phyloP scores from a whole-genome alignment of 2,329 filamentous ascomycete genomes.

The Didymella exigua region DNA sequence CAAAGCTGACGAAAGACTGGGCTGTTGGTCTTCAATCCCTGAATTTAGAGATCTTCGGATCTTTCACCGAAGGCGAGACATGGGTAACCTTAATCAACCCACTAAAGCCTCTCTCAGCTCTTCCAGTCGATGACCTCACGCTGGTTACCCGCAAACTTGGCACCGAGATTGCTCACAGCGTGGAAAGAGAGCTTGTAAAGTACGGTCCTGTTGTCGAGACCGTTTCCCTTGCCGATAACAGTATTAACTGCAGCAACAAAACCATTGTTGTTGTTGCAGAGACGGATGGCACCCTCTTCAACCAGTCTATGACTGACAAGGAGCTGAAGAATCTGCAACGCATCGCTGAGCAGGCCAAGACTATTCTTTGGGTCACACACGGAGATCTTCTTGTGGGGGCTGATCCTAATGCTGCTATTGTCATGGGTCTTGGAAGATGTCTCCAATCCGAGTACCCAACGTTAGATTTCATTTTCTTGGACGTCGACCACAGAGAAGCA shows the following conservation, averaged over 20 bases:
- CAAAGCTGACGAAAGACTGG: neutral
- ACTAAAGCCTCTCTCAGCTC: neutral
- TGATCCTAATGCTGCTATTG: neutral
- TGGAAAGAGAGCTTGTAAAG: neutral
- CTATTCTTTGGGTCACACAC: neutral
- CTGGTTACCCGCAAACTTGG: neutral
- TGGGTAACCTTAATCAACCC: neutral
- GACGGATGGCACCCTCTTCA: neutral
- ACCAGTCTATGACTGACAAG: neutral
- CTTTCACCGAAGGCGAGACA: neutral
- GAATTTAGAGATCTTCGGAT: neutral
- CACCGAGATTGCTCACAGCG: neutral
- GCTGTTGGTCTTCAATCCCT: neutral
- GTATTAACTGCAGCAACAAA: neutral
- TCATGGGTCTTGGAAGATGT: neutral
- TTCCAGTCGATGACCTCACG: neutral
- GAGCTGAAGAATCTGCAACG: neutral
- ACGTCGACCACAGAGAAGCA: neutral
- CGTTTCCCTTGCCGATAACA: neutral
- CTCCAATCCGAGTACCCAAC: neutral
- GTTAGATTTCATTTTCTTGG: neutral
- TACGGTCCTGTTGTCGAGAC: neutral
- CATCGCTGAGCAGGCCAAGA: neutral
- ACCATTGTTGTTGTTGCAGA: neutral
- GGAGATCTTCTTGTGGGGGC: neutral